A percentile compares a stretch with the other conserved stretches of the same genome.
These are phyloP conservation scores for Metschnikowia arizonensis DNA, from an alignment of 805 yeast species.

Conservation along the genomic window DNA sequence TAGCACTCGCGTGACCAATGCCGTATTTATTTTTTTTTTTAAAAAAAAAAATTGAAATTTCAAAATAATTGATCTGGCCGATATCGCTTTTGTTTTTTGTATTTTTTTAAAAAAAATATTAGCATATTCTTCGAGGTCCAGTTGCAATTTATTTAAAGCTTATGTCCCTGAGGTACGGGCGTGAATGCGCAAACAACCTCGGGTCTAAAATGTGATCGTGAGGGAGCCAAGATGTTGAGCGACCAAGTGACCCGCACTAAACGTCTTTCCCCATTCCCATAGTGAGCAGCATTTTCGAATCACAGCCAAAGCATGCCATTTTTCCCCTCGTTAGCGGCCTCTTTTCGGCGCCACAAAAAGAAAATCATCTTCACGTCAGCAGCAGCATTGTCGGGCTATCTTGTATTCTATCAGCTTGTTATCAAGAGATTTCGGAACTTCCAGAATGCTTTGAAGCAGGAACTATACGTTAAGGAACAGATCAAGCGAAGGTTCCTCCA, in stretches of 20 bases:
- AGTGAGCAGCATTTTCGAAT: background rate
- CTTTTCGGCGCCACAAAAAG: constrained; percentile 39
- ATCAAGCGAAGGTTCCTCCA: constrained; percentile 82
- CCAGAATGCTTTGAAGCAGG: constrained; percentile 39
- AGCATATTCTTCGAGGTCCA: background rate
- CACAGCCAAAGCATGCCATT: constrained; percentile 30
- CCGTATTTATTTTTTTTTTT: too few species aligned
- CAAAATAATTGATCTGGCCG: background rate
- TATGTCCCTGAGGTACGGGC: constrained; percentile 2
- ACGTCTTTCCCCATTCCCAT: background rate
- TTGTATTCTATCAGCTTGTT: constrained; percentile 36
- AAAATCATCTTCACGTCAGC: constrained; percentile 33
- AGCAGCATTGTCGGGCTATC: constrained; percentile 33
- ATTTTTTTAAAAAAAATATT: too few species aligned
- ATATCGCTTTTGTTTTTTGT: too few species aligned
- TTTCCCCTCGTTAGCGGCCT: constrained; percentile 37
- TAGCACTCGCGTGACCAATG: background rate
- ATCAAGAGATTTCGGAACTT: constrained; percentile 36
- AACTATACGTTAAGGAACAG: constrained; percentile 41
- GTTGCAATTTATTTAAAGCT: background rate
- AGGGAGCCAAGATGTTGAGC: constrained; percentile 2
- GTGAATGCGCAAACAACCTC: constrained; percentile 4
- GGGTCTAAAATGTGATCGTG: background rate
- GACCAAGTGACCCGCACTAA: constrained; percentile 4
- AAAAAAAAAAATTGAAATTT: too few species aligned